Evolutionary conservation across 1,284 basidiomycete genomes (phyloP).

Genomic region (Cutaneotrichosporon mucoides): DNA sequence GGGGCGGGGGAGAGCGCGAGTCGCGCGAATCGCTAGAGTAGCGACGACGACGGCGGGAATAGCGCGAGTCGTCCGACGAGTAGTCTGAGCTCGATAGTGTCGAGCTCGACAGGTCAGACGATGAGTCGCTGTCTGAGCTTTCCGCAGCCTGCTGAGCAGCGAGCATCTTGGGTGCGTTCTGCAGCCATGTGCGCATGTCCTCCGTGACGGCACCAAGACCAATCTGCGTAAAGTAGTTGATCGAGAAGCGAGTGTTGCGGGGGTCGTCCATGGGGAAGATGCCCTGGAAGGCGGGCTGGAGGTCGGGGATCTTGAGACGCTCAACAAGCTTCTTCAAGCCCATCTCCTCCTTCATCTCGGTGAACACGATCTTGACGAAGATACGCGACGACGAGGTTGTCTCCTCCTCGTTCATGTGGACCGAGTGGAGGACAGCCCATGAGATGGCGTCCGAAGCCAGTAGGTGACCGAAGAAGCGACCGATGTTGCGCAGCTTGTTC

Average conservation of each 20-base stretch:
- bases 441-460: conserved; percentile 80
- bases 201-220: conserved; percentile 87
- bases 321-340: conserved; percentile 77
- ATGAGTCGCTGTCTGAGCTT: conserved; percentile 49
- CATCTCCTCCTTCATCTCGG: conserved; percentile 90
- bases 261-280: conserved; percentile 97
- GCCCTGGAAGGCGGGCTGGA: conserved; percentile 66
- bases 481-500: conserved; percentile 94
- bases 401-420: conserved; percentile 96
- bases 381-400: conserved; percentile 95
- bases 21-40: conserved; percentile 13
- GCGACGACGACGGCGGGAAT: conserved; percentile 12
- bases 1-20: conserved; percentile 18
- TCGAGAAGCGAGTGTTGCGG: conserved; percentile 92
- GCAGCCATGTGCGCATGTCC: conserved; percentile 92
- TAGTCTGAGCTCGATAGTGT: conserved; percentile 49
- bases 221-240: conserved; percentile 97
- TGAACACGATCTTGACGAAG: conserved; percentile 94
- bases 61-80: conserved; percentile 42
- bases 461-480: conserved; percentile 90
- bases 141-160: conserved; percentile 83
- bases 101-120: conserved; percentile 50
- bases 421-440: conserved; percentile 77
- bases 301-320: conserved; percentile 79
- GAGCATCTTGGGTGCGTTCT: conserved; percentile 84